Conservation (phyloP, 2,329 filamentous ascomycete genomes). For the Curvularia hawaiiensis region DNA sequence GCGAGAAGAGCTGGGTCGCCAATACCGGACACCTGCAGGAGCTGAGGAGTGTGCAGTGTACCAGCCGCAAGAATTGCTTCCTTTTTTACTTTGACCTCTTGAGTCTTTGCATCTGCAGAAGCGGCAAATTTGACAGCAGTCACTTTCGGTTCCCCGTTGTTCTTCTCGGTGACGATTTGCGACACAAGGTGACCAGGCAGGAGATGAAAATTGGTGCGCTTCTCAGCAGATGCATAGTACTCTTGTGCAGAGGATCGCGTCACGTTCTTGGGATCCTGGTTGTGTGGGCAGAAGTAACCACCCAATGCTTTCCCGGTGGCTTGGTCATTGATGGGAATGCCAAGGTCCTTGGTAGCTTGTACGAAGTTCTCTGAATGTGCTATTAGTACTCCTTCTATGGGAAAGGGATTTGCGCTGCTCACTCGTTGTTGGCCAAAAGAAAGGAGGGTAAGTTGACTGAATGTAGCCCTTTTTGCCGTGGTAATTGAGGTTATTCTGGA, state of each 20-base stretch:
- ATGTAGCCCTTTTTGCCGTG: constrained; percentile 26
- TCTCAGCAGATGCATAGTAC: constrained; percentile 24
- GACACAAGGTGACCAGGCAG: constrained; percentile 24
- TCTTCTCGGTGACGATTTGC: constrained; percentile 18
- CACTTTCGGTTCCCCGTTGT: constrained; percentile 20
- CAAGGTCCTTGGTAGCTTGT: constrained; percentile 20
- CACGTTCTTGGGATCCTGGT: constrained; percentile 18
- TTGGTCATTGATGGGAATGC: constrained; percentile 27
- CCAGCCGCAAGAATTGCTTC: constrained; percentile 37
- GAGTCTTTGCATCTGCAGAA: constrained; percentile 16
- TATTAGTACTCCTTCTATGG: neutral
- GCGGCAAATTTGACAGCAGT: constrained; percentile 29
- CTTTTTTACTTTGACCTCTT: constrained; percentile 24
- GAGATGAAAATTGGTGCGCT: constrained; percentile 28
- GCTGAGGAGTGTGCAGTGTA: constrained; percentile 32
- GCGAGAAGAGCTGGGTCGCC: constrained; percentile 28
- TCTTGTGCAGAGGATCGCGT: constrained; percentile 28
- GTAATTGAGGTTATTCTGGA: constrained; percentile 19
- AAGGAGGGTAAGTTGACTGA: constrained; percentile 26
- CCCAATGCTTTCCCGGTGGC: constrained; percentile 28
- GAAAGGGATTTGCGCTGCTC: neutral
- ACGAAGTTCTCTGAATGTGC: constrained; percentile 23
- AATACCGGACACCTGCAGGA: constrained; percentile 38
- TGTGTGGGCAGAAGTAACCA: constrained; percentile 29
- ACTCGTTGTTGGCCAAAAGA: constrained; percentile 32